These are phyloP conservation scores for Fusarium drepaniforme DNA, from an alignment of 2,329 filamentous ascomycete genomes.

Conservation along the genomic window DNA sequence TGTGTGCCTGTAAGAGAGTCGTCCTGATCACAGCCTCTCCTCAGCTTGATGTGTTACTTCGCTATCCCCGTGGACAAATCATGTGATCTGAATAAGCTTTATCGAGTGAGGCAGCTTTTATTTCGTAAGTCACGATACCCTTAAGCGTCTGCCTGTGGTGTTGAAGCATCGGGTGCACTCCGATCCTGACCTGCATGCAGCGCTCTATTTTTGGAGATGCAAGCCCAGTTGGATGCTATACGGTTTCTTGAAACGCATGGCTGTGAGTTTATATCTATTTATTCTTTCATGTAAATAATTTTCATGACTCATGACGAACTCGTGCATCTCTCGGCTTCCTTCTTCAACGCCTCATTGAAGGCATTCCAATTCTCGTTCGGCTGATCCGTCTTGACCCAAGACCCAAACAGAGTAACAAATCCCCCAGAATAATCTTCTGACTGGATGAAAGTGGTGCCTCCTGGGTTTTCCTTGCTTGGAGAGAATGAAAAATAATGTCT, in stretches of 20 bases:
- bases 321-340: conserved; percentile 19
- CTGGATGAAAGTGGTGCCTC: conserved; percentile 29
- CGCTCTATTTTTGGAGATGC: not conserved
- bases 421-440: conserved; percentile 18
- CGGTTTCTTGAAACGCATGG: not conserved
- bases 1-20: not conserved
- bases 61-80: not conserved
- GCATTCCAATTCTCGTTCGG: conserved; percentile 14
- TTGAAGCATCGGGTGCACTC: not conserved
- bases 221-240: not conserved
- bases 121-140: not conserved
- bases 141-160: not conserved
- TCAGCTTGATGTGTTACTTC: not conserved
- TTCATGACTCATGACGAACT: not conserved
- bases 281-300: not conserved
- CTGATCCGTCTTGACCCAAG: conserved; percentile 22
- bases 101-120: not conserved
- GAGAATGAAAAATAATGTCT: conserved; percentile 27
- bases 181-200: not conserved
- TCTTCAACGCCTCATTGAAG: conserved; percentile 26
- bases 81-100: not conserved
- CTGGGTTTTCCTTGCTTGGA: conserved; percentile 23
- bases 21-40: not conserved
- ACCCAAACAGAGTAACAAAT: conserved; percentile 6
- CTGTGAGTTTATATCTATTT: not conserved